A percentile compares a stretch with the other conserved stretches of the same genome.
Conservation (phyloP, 208 protist genomes). For the Balamuthia mandrillaris region DNA sequence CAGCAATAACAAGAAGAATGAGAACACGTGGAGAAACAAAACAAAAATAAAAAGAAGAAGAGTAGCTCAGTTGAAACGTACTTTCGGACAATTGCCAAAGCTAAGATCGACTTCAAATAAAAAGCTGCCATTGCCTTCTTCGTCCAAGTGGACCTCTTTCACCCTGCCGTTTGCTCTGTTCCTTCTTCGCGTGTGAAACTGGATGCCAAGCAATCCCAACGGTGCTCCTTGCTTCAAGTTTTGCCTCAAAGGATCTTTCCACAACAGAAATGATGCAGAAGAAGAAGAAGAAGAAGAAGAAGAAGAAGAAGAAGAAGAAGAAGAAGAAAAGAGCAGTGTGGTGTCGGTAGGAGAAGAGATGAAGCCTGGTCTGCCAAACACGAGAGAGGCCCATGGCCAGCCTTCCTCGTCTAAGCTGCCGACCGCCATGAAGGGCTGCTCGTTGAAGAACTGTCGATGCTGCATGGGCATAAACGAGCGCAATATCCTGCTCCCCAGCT, state of each 20-base stretch:
- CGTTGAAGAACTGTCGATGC: not conserved
- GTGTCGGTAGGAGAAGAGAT: not conserved
- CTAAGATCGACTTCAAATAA: not conserved
- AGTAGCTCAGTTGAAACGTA: not conserved
- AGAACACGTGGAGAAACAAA: not conserved
- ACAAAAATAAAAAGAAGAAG: not conserved
- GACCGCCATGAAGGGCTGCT: not conserved
- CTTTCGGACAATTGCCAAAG: slow-evolving; percentile 32
- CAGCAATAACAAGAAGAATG: too few relatives aligned
- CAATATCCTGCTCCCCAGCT: not conserved
- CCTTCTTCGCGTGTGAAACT: not conserved
- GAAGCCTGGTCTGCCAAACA: not conserved
- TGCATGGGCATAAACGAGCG: not conserved
- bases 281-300: too few relatives aligned
- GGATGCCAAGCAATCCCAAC: slow-evolving; percentile 4
- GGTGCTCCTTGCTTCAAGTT: not conserved
- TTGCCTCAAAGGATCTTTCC: not conserved
- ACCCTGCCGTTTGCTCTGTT: slow-evolving; percentile 20
- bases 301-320: too few relatives aligned
- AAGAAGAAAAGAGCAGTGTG: not conserved
- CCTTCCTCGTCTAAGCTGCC: not conserved
- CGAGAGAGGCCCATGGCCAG: not conserved
- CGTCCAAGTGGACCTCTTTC: not conserved
- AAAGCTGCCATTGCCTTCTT: not conserved
- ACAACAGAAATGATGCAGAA: too few relatives aligned